Percentiles rank a stretch among this genome's conserved stretches.
Conservation (phyloP, 202 grass and related monocot species). For the Hordeum pubiflorum region DNA sequence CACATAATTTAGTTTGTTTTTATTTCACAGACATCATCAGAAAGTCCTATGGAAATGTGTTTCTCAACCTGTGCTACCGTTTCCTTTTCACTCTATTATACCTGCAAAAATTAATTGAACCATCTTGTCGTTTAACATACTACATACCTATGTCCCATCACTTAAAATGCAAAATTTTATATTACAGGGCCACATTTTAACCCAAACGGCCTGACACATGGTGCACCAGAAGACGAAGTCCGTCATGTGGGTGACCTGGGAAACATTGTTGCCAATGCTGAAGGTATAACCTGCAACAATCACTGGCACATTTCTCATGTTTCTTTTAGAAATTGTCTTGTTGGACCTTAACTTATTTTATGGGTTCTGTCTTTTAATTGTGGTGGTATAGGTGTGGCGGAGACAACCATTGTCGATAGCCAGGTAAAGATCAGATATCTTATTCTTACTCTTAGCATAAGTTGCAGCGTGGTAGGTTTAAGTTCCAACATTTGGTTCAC, state of each 20-base stretch:
- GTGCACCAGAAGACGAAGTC: conserved; percentile 88
- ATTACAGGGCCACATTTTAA: conserved; percentile 85
- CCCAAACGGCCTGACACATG: conserved; percentile 71
- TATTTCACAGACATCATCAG: neutral
- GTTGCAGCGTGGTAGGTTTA: neutral
- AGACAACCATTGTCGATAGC: conserved; percentile 75
- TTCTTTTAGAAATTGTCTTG: neutral
- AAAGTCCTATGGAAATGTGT: neutral
- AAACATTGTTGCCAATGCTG: conserved; percentile 78
- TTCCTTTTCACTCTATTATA: neutral
- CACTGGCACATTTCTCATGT: neutral
- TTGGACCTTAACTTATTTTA: neutral
- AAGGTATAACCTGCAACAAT: conserved; percentile 38
- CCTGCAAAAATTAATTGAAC: neutral
- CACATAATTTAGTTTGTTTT: neutral
- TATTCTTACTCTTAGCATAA: conserved; percentile 18
- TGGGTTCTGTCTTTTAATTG: conserved; percentile 3
- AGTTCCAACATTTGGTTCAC: neutral
- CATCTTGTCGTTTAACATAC: neutral
- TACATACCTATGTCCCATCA: neutral
- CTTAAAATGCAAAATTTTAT: conserved; percentile 5
- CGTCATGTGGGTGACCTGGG: conserved; percentile 97
- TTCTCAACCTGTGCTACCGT: neutral
- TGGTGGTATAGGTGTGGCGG: conserved; percentile 60
- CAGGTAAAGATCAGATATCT: conserved; percentile 46